Percentiles rank a stretch among this genome's conserved stretches.
Evolutionary conservation across 371 early-diverging fungal genomes (phyloP).

Genomic region (Vairimorpha ceranae): DNA sequence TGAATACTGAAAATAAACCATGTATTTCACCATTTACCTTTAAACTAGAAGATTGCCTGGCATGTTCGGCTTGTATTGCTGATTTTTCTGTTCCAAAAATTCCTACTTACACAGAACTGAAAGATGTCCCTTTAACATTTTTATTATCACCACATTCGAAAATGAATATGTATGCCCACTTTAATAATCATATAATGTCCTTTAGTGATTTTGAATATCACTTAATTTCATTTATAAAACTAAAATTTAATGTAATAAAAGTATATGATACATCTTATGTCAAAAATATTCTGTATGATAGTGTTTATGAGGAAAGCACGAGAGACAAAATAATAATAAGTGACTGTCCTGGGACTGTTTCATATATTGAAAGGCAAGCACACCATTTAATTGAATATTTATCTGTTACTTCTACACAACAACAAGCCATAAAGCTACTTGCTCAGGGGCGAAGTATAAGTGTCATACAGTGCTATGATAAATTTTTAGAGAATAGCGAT

Average conservation of each 20-base stretch:
- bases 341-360: slow-evolving; percentile 55
- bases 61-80: slow-evolving; percentile 57
- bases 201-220: slow-evolving; percentile 36
- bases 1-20: neutral
- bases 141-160: slow-evolving; percentile 49
- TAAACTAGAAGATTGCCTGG: slow-evolving; percentile 52
- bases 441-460: slow-evolving; percentile 26
- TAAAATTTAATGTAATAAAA: slow-evolving; percentile 1
- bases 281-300: slow-evolving; percentile 3
- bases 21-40: slow-evolving; percentile 5
- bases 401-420: slow-evolving; percentile 28
- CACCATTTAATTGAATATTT: slow-evolving; percentile 41
- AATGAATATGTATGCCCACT: slow-evolving; percentile 29
- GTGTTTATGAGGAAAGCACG: slow-evolving; percentile 14
- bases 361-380: slow-evolving; percentile 52
- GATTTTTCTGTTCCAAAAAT: slow-evolving; percentile 13
- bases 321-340: slow-evolving; percentile 30
- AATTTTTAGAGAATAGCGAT: slow-evolving; percentile 46
- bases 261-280: slow-evolving; percentile 49
- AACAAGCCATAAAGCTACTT: slow-evolving; percentile 28
- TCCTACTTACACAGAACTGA: slow-evolving; percentile 3
- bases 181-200: neutral
- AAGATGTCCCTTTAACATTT: slow-evolving; percentile 14
- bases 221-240: slow-evolving; percentile 29
- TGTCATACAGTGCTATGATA: slow-evolving; percentile 56